Conservation (phyloP, 2,329 filamentous ascomycete genomes). For the Fusarium kyushuense region DNA sequence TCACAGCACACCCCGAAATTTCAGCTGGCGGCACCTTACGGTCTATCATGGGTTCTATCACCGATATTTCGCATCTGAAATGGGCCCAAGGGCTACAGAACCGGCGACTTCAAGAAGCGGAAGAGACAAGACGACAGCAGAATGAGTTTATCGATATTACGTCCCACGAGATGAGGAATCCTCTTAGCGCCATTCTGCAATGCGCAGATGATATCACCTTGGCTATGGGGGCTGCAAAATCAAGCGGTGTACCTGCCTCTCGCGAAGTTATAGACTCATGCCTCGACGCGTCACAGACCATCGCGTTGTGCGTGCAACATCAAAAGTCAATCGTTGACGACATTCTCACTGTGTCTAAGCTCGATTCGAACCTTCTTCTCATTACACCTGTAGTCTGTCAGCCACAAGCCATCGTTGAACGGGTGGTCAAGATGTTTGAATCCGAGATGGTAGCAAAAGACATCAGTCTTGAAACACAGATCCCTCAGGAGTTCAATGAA, state of each 20-base stretch:
- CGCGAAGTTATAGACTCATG: conserved; percentile 65
- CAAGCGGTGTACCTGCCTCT: background rate
- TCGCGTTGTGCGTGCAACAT: conserved; percentile 79
- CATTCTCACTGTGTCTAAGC: conserved; percentile 76
- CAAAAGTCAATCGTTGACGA: conserved; percentile 82
- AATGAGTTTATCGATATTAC: conserved; percentile 79
- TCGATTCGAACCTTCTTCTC: conserved; percentile 78
- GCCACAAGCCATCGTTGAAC: conserved; percentile 72
- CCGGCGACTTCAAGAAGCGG: conserved; percentile 52
- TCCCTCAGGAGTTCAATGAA: conserved; percentile 68
- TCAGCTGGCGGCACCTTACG: conserved; percentile 51
- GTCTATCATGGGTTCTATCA: conserved; percentile 57
- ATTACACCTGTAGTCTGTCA: conserved; percentile 76
- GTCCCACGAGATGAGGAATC: conserved; percentile 78
- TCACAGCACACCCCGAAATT: conserved; percentile 53
- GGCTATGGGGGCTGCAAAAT: conserved; percentile 48
- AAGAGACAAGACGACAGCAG: conserved; percentile 61
- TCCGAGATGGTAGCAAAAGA: conserved; percentile 75
- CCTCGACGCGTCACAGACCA: conserved; percentile 79
- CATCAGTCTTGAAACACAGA: conserved; percentile 71
- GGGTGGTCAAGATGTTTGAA: conserved; percentile 80
- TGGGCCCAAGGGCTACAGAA: conserved; percentile 57
- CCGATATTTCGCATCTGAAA: conserved; percentile 59
- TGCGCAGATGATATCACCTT: conserved; percentile 75
- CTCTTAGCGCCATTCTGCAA: conserved; percentile 76